Evolutionary conservation across 164 flowering plant genomes (phyloP), one percentile per base, ranked within the genome.

Genomic region (Magnolia kwangsiensis): DNA sequence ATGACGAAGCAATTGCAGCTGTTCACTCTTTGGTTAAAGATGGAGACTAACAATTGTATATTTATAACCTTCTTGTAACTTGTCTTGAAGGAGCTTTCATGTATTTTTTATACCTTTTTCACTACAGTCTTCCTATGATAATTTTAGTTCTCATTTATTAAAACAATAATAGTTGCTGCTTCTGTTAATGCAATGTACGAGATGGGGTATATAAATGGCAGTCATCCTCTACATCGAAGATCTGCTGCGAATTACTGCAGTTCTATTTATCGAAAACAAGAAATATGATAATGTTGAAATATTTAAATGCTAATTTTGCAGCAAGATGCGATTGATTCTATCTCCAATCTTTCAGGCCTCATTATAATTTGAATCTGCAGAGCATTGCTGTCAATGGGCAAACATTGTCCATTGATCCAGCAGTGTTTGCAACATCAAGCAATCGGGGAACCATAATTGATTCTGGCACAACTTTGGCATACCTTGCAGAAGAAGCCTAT

Each of bases 381-480:
- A 94, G 97, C 84, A 93, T 96, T 80, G 81, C 97, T 72, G 89
- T 96, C 49, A 86, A 89, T 83, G 97, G 98, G 73, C 91, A 89
- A 81, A 78, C 37, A 27, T 72, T 96, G 81, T n/a, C 90, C 63
- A 90, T 96, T 82, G 88, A 90, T 79, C 78, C 95, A 71, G 72
- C 93, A 73, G 94, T 89, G 9, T 94, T 94, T 85, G 67, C 90
- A 70, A 90, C 98, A 71, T 88, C 98, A 80, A 83, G 64, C 78
- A 87, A 72, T 78, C 77, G 82, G 72, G 99, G 99, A 68, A 96
- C 99, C 8, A 94, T 94, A 51, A 76, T 96, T 79, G 99, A 96
- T 87, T 90, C 98, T 50, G 99, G 99, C 63, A 96, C 99, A 75
- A 96, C 99, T 69, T 84, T 96, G 84, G 94, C 99, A 55, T 96